These are phyloP conservation scores for Cubamyces sp. DNA, from an alignment of 768 basidiomycete genomes.

Conservation along the genomic window DNA sequence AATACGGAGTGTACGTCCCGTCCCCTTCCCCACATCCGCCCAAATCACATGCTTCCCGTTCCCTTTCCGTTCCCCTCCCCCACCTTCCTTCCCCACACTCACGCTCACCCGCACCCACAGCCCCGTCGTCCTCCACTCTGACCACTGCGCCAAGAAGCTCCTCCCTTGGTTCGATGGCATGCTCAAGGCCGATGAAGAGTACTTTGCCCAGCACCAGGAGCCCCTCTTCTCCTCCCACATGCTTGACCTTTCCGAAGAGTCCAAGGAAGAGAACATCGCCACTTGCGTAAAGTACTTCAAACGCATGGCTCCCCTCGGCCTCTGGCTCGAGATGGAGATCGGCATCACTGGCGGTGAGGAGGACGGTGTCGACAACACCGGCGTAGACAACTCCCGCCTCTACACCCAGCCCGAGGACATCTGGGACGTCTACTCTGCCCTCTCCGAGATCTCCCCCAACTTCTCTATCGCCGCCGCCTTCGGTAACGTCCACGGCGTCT, in stretches of 20 bases:
- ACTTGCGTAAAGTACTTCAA: slow-evolving; percentile 94
- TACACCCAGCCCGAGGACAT: slow-evolving; percentile 99
- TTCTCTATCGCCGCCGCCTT: slow-evolving; percentile 99
- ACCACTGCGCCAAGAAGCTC: slow-evolving; percentile 98
- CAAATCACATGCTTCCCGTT: slow-evolving; percentile 9
- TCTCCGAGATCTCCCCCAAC: slow-evolving; percentile 83
- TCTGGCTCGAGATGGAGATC: slow-evolving; percentile 99
- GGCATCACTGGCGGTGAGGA: slow-evolving; percentile 99
- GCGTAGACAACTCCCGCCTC: slow-evolving; percentile 88
- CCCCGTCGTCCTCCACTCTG: slow-evolving; percentile 96
- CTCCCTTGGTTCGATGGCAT: slow-evolving; percentile 99
- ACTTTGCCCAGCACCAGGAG: slow-evolving; percentile 87
- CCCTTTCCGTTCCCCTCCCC: background rate
- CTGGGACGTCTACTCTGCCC: slow-evolving; percentile 86
- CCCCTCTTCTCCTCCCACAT: slow-evolving; percentile 97
- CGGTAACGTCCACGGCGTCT: slow-evolving; percentile 99
- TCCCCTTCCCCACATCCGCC: background rate
- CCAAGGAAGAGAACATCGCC: slow-evolving; percentile 92
- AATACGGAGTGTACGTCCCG: slow-evolving; percentile 85
- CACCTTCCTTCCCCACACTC: slow-evolving; percentile 7
- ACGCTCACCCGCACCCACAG: slow-evolving; percentile 41
- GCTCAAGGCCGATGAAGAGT: slow-evolving; percentile 94
- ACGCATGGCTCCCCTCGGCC: slow-evolving; percentile 88
- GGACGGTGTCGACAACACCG: slow-evolving; percentile 98
- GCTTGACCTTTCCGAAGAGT: slow-evolving; percentile 94